phyloP scores from a whole-genome alignment of 768 basidiomycete genomes.

The Coprinellus aureogranulatus region DNA sequence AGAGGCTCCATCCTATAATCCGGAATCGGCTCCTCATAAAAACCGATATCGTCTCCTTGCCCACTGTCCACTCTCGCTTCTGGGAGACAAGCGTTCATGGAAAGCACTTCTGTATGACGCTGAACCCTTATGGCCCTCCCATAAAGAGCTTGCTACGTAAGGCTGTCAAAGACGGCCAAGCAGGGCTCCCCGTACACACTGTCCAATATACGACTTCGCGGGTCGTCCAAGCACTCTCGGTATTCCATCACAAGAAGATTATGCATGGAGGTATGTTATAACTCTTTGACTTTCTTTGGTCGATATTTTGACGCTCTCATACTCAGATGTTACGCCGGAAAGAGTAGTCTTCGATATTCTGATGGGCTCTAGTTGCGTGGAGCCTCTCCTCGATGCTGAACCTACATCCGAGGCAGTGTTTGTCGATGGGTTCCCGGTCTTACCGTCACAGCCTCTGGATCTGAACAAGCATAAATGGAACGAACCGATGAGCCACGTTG shows the following conservation, averaged over 20 bases:
- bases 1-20: conserved; percentile 11
- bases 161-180: conserved; percentile 8
- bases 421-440: background rate
- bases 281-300: too few species aligned
- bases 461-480: background rate
- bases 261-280: too few species aligned
- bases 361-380: background rate
- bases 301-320: too few species aligned
- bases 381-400: background rate
- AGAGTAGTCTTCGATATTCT: background rate
- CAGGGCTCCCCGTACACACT: conserved; percentile 12
- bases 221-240: background rate
- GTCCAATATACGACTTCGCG: conserved; percentile 11
- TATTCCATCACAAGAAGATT: conserved; percentile 8
- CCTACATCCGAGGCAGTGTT: background rate
- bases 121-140: background rate
- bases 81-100: conserved; percentile 15
- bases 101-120: conserved; percentile 14
- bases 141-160: conserved; percentile 2
- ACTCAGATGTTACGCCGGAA: background rate
- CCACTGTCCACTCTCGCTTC: conserved; percentile 10
- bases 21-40: background rate
- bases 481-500: background rate
- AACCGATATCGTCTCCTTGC: too few species aligned
- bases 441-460: background rate